phyloP scores from a whole-genome alignment of 495 filamentous ascomycete species.

The Chaetomium cochliodes region DNA sequence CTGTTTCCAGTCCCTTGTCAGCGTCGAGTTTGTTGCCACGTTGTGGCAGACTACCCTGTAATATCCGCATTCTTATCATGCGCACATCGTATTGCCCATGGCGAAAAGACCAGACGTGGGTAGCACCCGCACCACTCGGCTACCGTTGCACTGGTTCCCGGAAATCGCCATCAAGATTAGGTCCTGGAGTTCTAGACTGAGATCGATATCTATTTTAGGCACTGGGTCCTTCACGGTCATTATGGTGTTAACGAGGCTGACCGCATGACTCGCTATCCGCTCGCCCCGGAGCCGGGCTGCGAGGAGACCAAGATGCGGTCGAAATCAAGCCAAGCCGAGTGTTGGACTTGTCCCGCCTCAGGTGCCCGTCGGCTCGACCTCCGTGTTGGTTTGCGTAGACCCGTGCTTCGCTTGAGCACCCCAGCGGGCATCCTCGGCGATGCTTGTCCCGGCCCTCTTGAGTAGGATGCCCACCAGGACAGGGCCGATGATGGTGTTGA shows the following conservation, averaged over 20 bases:
- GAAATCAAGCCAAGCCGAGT: not conserved
- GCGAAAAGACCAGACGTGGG: not conserved
- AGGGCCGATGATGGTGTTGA: slow-evolving; percentile 74
- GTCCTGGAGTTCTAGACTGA: not conserved
- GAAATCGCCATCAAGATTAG: not conserved
- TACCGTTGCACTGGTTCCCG: not conserved
- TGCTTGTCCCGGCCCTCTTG: slow-evolving; percentile 31
- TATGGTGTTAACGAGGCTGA: not conserved
- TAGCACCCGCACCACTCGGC: not conserved
- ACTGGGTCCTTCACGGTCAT: not conserved
- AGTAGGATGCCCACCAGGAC: slow-evolving; percentile 64
- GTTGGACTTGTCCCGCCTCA: slow-evolving; percentile 5
- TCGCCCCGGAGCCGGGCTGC: not conserved
- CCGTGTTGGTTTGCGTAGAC: not conserved
- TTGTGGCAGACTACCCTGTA: not conserved
- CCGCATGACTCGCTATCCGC: slow-evolving; percentile 5
- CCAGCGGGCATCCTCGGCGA: slow-evolving; percentile 28
- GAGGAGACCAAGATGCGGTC: not conserved
- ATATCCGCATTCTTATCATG: not conserved
- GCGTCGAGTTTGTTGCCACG: slow-evolving; percentile 6
- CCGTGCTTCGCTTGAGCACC: slow-evolving; percentile 23
- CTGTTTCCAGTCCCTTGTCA: not conserved
- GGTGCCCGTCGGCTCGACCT: not conserved
- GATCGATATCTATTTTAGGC: not conserved
- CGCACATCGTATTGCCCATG: not conserved